Percentiles rank a stretch among this genome's conserved stretches.
These are phyloP conservation scores for Pseudogymnoascus sp. DNA, from an alignment of 2,329 filamentous ascomycete genomes.

Conservation along the genomic window DNA sequence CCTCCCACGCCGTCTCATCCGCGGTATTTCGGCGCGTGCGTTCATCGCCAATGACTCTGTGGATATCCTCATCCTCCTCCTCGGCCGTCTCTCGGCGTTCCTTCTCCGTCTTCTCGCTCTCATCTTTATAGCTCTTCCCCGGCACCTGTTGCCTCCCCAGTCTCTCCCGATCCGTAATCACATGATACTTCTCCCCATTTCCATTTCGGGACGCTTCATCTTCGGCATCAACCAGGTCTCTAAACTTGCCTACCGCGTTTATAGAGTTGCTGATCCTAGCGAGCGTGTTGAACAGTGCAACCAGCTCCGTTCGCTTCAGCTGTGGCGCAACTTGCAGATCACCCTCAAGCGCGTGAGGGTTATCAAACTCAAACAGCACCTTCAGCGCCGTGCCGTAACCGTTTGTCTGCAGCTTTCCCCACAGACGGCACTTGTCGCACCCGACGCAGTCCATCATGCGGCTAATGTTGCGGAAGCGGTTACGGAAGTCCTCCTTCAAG, in stretches of 20 bases:
- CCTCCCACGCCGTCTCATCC: slow-evolving; percentile 42
- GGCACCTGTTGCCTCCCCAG: slow-evolving; percentile 37
- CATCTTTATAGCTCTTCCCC: slow-evolving; percentile 13
- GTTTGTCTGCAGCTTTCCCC: slow-evolving; percentile 93
- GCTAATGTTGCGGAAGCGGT: slow-evolving; percentile 93
- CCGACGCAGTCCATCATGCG: slow-evolving; percentile 98
- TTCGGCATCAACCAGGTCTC: slow-evolving; percentile 39
- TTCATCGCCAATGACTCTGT: slow-evolving; percentile 28
- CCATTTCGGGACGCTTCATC: slow-evolving; percentile 23
- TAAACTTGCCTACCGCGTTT: slow-evolving; percentile 65
- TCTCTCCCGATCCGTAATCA: slow-evolving; percentile 21
- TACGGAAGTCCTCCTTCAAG: slow-evolving; percentile 93
- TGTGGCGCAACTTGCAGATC: slow-evolving; percentile 56
- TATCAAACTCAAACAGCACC: slow-evolving; percentile 87
- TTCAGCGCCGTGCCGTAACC: slow-evolving; percentile 94
- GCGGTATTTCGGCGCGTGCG: slow-evolving; percentile 23
- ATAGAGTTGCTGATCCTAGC: slow-evolving; percentile 78
- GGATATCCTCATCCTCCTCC: slow-evolving; percentile 34
- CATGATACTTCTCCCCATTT: slow-evolving; percentile 17
- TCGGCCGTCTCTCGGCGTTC: slow-evolving; percentile 20
- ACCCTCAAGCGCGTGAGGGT: slow-evolving; percentile 43
- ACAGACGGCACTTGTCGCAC: slow-evolving; percentile 95
- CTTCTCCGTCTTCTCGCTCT: slow-evolving; percentile 13
- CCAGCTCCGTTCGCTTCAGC: slow-evolving; percentile 82
- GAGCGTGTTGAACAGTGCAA: slow-evolving; percentile 90